Base-by-base conservation (phyloP, 2,329 filamentous ascomycete species). In the Trichoderma sp. region DNA sequence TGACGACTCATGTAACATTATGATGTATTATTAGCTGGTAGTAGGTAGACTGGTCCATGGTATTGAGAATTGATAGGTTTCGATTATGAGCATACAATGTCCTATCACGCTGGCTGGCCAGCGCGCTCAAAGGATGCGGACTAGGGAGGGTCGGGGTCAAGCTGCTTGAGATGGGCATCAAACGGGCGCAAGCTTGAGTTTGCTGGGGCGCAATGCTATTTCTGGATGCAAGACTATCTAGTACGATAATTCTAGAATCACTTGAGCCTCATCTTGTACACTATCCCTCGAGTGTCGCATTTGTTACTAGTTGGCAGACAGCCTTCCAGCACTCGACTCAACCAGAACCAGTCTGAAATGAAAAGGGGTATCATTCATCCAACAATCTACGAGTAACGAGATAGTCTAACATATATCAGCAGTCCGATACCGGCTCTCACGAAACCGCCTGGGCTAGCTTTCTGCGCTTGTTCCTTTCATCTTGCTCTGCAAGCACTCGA, bases 401-500 rank as follows among this genome's bases (percentile, higher is more conserved):
- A 52, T 34, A 10, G 34, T 39, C 34, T 39, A 66, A 21, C 62
- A 41, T 65, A 21, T 64, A 44, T 17, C 19, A 34, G 60, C 44
- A 21, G 59, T 21, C n/a, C 10, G 19, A 41, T 28, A 15, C 21
- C 19, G 10, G 17, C 12, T 24, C 63, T 48, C 65, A 63, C 10
- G 57, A 43, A 15, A 34, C 61, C 30, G 58, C 68, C n/a, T 67
- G 65, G 12, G 73, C 87, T 70, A 92, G 72, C 73, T 91, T 96
- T 67, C 91, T 83, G 69, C 89, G 82, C 78, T 94, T 97, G 69
- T 92, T 93, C 64, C 85, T 83, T 72, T 90, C 88, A 58, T 94
- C 90, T 75, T 97, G 92, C 72, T 98, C 94, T 26, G 90, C 89
- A 28, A 98, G 76, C 0, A 99, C 93, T 70, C 89, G 93, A 0